phyloP scores from a whole-genome alignment of 2,329 filamentous ascomycete species.

The Phaeosphaeriaceae sp. region DNA sequence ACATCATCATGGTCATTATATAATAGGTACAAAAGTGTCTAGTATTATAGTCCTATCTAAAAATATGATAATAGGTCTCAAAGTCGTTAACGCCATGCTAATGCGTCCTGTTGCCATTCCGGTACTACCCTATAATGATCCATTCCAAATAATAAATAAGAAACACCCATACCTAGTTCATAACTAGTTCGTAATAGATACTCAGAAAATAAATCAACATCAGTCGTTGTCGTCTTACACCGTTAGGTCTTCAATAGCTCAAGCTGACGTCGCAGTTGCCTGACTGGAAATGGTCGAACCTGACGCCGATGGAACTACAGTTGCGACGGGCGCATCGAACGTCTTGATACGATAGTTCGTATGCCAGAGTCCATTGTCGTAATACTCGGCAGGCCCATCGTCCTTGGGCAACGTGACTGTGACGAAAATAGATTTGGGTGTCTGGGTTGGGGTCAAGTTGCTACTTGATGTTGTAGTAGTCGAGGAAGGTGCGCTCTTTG shows the following conservation, averaged over 20 bases:
- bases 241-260: neutral
- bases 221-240: slow-evolving; percentile 12
- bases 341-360: slow-evolving; percentile 50
- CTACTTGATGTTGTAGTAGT: slow-evolving; percentile 11
- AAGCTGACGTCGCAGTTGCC: neutral
- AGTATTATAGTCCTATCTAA: no score
- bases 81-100: slow-evolving; percentile 17
- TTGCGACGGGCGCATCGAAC: slow-evolving; percentile 22
- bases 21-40: no score
- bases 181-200: neutral
- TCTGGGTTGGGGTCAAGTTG: slow-evolving; percentile 19
- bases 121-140: neutral
- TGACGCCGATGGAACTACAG: slow-evolving; percentile 1
- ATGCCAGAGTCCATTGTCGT: slow-evolving; percentile 56
- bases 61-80: no score
- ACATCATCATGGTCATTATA: no score
- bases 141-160: neutral
- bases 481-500: slow-evolving; percentile 13
- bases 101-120: slow-evolving; percentile 11
- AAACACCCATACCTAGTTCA: neutral
- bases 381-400: slow-evolving; percentile 45
- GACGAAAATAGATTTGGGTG: slow-evolving; percentile 33
- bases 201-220: neutral
- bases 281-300: slow-evolving; percentile 12
- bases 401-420: slow-evolving; percentile 38